These are phyloP conservation scores for Cairneyella variabilis DNA, from an alignment of 495 filamentous ascomycete genomes.

Conservation along the genomic window DNA sequence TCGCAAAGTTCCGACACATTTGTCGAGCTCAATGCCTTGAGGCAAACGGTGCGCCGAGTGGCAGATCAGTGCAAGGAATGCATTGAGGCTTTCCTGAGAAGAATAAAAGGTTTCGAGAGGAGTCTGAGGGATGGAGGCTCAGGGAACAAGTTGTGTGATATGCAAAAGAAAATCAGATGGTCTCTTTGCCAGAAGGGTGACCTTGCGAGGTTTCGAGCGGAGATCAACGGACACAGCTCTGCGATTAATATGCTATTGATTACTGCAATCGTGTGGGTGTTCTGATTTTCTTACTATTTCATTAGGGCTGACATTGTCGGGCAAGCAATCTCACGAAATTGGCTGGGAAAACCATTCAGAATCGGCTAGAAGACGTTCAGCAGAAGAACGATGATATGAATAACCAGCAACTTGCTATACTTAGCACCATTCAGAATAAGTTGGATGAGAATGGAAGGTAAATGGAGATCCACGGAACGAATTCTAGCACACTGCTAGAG, in stretches of 20 bases:
- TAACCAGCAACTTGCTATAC: not conserved
- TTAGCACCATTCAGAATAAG: not conserved
- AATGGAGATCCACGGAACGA: not conserved
- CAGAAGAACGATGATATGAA: not conserved
- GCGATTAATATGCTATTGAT: constrained; percentile 34
- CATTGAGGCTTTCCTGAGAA: constrained; percentile 2
- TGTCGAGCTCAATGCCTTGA: constrained; percentile 3
- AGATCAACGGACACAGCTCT: constrained; percentile 27
- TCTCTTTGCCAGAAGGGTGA: constrained; percentile 26
- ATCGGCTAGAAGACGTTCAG: not conserved
- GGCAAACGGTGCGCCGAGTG: not conserved
- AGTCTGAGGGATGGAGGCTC: not conserved
- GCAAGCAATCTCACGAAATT: constrained; percentile 1
- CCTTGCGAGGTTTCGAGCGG: constrained; percentile 26
- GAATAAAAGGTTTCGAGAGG: not conserved
- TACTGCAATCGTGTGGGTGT: constrained; percentile 26
- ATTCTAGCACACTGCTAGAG: not conserved
- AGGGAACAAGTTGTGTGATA: constrained; percentile 11
- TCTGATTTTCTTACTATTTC: not conserved
- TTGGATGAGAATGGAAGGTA: not conserved
- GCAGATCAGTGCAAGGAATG: constrained; percentile 2
- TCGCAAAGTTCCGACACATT: not conserved
- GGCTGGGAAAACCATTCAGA: not conserved
- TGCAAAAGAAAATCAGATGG: constrained; percentile 31
- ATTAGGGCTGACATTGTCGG: not conserved